phyloP scores from a whole-genome alignment of 345 rosid species.

The Eutrema heterophyllum region DNA sequence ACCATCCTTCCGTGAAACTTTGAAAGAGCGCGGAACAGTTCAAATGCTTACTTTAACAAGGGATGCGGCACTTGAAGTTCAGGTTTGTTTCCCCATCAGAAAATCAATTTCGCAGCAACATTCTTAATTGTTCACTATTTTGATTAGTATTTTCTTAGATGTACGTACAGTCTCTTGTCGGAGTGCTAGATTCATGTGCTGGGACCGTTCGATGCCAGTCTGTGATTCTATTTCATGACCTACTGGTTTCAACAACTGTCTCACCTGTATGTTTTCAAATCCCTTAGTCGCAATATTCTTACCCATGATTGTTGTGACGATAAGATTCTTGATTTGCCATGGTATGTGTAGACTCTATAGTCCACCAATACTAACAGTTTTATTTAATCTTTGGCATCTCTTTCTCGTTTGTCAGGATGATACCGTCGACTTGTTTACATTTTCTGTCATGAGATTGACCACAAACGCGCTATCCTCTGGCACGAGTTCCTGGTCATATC shows the following conservation, averaged over 20 bases:
- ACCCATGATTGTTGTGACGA: background rate
- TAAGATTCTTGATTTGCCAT: background rate
- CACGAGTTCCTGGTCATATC: conserved; percentile 78
- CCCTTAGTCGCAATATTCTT: conserved; percentile 4
- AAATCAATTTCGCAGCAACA: background rate
- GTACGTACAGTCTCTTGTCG: conserved; percentile 86
- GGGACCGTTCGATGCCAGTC: conserved; percentile 64
- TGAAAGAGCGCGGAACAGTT: conserved; percentile 80
- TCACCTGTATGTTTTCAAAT: conserved; percentile 61
- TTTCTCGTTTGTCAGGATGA: conserved; percentile 62
- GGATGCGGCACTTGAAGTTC: conserved; percentile 95
- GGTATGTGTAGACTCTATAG: background rate
- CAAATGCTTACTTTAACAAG: conserved; percentile 92
- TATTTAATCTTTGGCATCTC: background rate
- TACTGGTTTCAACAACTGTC: conserved; percentile 88
- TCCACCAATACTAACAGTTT: background rate
- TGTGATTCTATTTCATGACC: conserved; percentile 76
- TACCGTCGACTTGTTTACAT: conserved; percentile 75
- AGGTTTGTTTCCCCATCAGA: conserved; percentile 45
- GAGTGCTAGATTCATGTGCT: conserved; percentile 68
- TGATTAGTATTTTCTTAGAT: conserved; percentile 20
- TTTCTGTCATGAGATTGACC: conserved; percentile 67
- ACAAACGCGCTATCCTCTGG: conserved; percentile 65
- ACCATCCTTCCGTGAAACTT: conserved; percentile 86
- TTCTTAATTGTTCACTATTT: background rate